phyloP scores from a whole-genome alignment of 2,329 filamentous ascomycete species.

The Monosporascus ibericus region DNA sequence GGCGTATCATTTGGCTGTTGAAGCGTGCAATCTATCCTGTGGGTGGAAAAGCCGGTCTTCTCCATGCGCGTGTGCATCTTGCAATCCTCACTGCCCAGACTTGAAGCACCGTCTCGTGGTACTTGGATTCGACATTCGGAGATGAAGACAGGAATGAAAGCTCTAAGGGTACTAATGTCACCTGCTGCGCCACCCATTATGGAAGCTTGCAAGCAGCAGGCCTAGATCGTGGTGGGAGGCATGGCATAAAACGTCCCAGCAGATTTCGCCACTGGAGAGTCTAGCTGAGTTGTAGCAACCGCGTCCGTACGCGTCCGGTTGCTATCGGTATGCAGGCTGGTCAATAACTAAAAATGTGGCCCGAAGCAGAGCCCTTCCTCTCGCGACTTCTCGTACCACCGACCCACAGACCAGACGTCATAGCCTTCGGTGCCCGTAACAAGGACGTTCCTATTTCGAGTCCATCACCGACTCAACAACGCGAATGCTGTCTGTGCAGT shows the following conservation, averaged over 20 bases:
- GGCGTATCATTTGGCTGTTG: no score
- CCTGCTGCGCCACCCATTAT: constrained; percentile 5
- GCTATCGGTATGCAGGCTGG: constrained; percentile 2
- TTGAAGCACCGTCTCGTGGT: no score
- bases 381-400: constrained; percentile 12
- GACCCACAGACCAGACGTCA: background rate
- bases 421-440: background rate
- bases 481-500: constrained; percentile 11
- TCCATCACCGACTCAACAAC: background rate
- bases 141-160: background rate
- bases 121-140: background rate
- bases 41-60: background rate
- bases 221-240: constrained; percentile 18
- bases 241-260: constrained; percentile 4
- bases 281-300: no score
- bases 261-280: no score
- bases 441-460: no score
- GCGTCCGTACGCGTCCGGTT: background rate
- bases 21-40: no score
- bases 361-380: constrained; percentile 7
- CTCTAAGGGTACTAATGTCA: background rate
- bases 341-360: constrained; percentile 4
- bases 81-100: background rate
- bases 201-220: constrained; percentile 13
- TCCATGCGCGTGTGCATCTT: background rate